Evolutionary conservation across 768 basidiomycete genomes (phyloP).

Genomic region (Lepiota venenata): DNA sequence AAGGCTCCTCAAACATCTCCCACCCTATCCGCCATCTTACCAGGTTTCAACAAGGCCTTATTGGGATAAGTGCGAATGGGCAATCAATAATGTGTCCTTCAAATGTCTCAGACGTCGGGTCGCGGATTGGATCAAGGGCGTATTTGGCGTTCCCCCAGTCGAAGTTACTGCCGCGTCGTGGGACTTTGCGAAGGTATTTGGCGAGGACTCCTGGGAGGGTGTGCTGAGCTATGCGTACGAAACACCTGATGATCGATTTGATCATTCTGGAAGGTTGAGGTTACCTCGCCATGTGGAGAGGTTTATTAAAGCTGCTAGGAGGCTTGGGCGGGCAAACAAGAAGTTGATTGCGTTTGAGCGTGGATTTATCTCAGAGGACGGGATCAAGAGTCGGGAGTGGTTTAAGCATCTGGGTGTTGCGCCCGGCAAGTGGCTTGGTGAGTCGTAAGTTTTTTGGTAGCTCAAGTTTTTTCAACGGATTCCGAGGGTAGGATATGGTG

Average conservation of each 20-base stretch:
- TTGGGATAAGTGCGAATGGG: slow-evolving; percentile 6
- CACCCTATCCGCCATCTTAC: slow-evolving; percentile 12
- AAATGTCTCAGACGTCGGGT: slow-evolving; percentile 15
- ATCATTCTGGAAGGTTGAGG: not conserved
- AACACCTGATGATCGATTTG: not conserved
- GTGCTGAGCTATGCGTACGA: slow-evolving; percentile 12
- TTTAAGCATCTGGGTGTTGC: slow-evolving; percentile 84
- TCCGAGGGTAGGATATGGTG: slow-evolving; percentile 61
- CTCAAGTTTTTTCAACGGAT: not conserved
- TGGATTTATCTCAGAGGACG: slow-evolving; percentile 76
- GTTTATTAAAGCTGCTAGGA: slow-evolving; percentile 54
- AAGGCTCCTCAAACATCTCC: slow-evolving; percentile 39
- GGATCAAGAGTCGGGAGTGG: slow-evolving; percentile 82
- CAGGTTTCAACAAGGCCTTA: slow-evolving; percentile 19
- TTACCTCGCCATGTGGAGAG: slow-evolving; percentile 4
- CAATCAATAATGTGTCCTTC: slow-evolving; percentile 17
- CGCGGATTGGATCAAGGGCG: slow-evolving; percentile 32
- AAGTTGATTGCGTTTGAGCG: slow-evolving; percentile 72
- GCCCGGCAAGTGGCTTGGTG: slow-evolving; percentile 83
- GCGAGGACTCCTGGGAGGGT: slow-evolving; percentile 6
- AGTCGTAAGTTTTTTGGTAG: slow-evolving; percentile 14
- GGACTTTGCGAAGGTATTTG: slow-evolving; percentile 10
- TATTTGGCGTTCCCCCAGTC: slow-evolving; percentile 36
- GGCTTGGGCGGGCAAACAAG: slow-evolving; percentile 56
- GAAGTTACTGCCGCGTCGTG: slow-evolving; percentile 17